Evolutionary conservation across 164 flowering plant species (phyloP), one percentile per base, ranked within the genome.

Genomic region (Vitis amurensis): DNA sequence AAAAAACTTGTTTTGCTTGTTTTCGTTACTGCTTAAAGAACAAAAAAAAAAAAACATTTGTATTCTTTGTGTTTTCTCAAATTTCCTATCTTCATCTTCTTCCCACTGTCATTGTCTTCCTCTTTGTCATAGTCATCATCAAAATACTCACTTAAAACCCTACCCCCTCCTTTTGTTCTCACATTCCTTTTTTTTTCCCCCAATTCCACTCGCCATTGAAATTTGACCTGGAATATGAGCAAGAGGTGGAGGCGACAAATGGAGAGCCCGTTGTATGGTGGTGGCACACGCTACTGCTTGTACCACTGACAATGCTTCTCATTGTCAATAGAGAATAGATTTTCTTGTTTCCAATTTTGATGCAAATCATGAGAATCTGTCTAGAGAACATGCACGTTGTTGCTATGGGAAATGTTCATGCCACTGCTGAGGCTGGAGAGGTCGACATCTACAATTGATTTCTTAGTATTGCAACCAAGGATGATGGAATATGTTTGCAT

Each of bases 401-500:
- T 89, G 76, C 99, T 19, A 19, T 19, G 92, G 60, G 98, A 93
- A 68, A 95, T 95, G 95, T 93, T 95, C 99, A 95, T 93, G 11
- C 99, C 99, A 23, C 98, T 98, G 64, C 97, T 97, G 62, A 93
- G 92, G 77, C 85, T 81, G 48, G 98, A 76, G 64, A 95, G 87
- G 68, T 93, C 99, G 59, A 95, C 97, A 69, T 95, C 99, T 52
- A 95, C 98, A 27, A 87, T 79, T 1, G 95, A 88, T 69, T 93
- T 93, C 79, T 93, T 96, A 67, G 86, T 81, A 79, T 90, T 91
- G 10, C 98, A 86, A 55, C 98, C 99, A 6, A 96, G 87, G 68
- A 91, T 76, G 13, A 96, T 93, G 56, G 99, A 91, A 84, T 93
- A 95, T 67, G 98, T 93, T 67, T 95, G 99, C 99, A 91, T 95